Conservation (phyloP, 345 rosid species). For the Cardamine occulta region DNA sequence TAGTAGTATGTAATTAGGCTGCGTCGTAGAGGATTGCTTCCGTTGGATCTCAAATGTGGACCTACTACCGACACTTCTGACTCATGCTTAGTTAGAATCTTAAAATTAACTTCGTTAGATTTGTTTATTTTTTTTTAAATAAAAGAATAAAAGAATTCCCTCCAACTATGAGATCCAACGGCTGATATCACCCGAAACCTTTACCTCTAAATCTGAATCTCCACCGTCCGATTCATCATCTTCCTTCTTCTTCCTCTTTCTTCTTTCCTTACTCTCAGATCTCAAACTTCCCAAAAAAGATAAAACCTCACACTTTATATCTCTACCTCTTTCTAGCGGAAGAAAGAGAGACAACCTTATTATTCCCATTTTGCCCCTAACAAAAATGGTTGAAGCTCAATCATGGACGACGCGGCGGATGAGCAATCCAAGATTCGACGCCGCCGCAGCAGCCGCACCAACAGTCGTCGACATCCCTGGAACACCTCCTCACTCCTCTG, state of each 20-base stretch:
- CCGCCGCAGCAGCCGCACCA: slow-evolving; percentile 47
- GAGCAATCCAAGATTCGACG: slow-evolving; percentile 88
- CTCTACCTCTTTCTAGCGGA: slow-evolving; percentile 24
- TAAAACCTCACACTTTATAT: not conserved
- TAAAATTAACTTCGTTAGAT: slow-evolving; percentile 23
- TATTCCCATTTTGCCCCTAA: slow-evolving; percentile 35
- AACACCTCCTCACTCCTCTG: slow-evolving; percentile 65
- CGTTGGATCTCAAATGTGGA: slow-evolving; percentile 40
- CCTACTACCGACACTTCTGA: slow-evolving; percentile 52
- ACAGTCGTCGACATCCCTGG: slow-evolving; percentile 77
- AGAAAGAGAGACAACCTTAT: slow-evolving; percentile 27
- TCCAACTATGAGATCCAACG: slow-evolving; percentile 58
- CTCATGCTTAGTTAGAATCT: slow-evolving; percentile 42
- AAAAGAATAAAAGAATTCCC: slow-evolving; percentile 28
- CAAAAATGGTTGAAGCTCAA: slow-evolving; percentile 90
- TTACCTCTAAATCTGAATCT: slow-evolving; percentile 56
- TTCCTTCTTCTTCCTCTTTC: slow-evolving; percentile 21
- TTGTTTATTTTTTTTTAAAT: not conserved
- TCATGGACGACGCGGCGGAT: slow-evolving; percentile 98
- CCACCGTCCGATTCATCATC: slow-evolving; percentile 52
- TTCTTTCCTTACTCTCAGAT: slow-evolving; percentile 48
- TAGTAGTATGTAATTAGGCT: slow-evolving; percentile 2
- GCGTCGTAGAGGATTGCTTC: slow-evolving; percentile 41
- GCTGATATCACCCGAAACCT: slow-evolving; percentile 1
- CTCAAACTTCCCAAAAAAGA: slow-evolving; percentile 29